A percentile compares a stretch with the other conserved stretches of the same genome.
phyloP scores from a whole-genome alignment of 2,329 filamentous ascomycete genomes.

The Fusarium zealandicum region DNA sequence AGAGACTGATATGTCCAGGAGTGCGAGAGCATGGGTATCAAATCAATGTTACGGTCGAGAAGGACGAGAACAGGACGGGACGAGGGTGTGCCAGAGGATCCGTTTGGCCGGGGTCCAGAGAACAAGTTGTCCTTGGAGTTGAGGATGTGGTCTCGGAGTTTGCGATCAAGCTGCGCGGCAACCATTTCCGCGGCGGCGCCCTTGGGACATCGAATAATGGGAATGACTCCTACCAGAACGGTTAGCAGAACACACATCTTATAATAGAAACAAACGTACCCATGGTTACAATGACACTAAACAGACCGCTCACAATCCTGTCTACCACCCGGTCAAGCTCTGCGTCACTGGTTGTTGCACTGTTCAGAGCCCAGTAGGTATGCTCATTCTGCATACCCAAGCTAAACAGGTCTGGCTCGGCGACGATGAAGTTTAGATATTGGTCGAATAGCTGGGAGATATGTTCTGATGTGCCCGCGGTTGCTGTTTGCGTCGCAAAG shows the following conservation, averaged over 20 bases:
- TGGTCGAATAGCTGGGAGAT: constrained; percentile 95
- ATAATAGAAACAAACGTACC: constrained; percentile 58
- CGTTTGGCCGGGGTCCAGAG: constrained; percentile 69
- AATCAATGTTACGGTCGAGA: constrained; percentile 92
- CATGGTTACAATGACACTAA: constrained; percentile 98
- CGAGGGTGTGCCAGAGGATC: constrained; percentile 65
- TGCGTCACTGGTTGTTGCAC: constrained; percentile 86
- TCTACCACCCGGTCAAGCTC: constrained; percentile 88
- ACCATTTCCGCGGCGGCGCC: constrained; percentile 94
- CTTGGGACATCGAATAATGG: constrained; percentile 93
- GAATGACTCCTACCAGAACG: constrained; percentile 73
- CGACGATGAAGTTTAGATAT: constrained; percentile 96
- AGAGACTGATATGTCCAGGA: constrained; percentile 84
- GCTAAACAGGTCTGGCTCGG: constrained; percentile 94
- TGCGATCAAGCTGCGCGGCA: constrained; percentile 90
- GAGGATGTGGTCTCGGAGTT: constrained; percentile 92
- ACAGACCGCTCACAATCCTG: constrained; percentile 92
- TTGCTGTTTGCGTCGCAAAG: constrained; percentile 86
- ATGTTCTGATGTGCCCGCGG: constrained; percentile 83
- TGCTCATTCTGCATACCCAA: constrained; percentile 89
- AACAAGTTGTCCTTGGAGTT: constrained; percentile 99
- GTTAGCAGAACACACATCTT: constrained; percentile 10
- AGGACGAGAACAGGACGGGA: constrained; percentile 90
- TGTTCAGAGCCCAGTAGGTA: constrained; percentile 96
- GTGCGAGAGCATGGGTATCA: constrained; percentile 98